Conservation (phyloP, 1,284 basidiomycete genomes). For the Fistulinella staudtii region DNA sequence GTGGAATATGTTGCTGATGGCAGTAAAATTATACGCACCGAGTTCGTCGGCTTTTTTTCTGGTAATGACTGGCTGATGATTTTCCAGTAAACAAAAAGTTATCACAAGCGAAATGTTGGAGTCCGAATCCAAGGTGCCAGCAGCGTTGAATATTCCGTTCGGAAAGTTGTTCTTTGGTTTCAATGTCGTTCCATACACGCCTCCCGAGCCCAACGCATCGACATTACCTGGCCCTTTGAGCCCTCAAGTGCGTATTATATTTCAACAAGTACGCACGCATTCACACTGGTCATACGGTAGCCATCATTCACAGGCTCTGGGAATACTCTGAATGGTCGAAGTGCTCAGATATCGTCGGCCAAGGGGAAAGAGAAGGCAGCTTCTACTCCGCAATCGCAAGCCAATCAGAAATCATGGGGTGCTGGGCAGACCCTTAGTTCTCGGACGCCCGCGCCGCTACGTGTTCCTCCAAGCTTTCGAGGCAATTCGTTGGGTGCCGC, state of each 20-base stretch:
- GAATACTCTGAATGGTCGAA: conserved; percentile 49
- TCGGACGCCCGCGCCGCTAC: conserved; percentile 35
- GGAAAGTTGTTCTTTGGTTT: conserved; percentile 96
- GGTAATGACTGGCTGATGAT: conserved; percentile 8
- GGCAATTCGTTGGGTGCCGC: conserved; percentile 46
- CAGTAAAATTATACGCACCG: conserved; percentile 86
- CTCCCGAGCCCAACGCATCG: conserved; percentile 39
- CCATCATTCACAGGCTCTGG: conserved; percentile 51
- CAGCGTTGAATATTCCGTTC: conserved; percentile 85
- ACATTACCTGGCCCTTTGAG: conserved; percentile 23
- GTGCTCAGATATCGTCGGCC: conserved; percentile 24
- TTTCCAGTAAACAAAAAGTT: conserved; percentile 72
- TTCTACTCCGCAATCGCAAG: conserved; percentile 22
- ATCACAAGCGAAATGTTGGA: conserved; percentile 82
- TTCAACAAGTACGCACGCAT: conserved; percentile 6
- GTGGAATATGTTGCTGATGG: conserved; percentile 75
- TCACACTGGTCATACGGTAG: too few species aligned
- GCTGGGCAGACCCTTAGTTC: conserved; percentile 55
- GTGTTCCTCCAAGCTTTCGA: conserved; percentile 33
- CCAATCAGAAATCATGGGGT: conserved; percentile 45
- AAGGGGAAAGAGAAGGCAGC: conserved; percentile 61
- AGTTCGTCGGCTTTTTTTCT: conserved; percentile 51
- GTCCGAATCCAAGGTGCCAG: conserved; percentile 78
- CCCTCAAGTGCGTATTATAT: conserved; percentile 21
- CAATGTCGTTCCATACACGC: conserved; percentile 68